Evolutionary conservation across 345 rosid species (phyloP), one percentile per base, ranked within the genome.

Genomic region (Brassica incana): DNA sequence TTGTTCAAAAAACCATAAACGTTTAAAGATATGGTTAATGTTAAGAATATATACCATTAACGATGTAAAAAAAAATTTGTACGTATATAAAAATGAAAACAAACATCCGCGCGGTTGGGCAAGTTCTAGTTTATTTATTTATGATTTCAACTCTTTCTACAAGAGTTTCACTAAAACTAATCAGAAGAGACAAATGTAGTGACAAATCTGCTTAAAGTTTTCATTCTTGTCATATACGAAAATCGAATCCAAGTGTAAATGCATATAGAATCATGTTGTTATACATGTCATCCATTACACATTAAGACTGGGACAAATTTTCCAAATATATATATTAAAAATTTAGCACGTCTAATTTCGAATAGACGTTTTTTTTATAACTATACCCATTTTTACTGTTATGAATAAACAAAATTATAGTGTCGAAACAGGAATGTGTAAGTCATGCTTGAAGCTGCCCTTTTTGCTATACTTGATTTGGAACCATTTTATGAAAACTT

Each of bases 251-350:
- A 40, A 40, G 73, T 66, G 72, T 58, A 50, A 29, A 29, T 29
- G 56, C 36, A 73, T 50, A 8, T 11, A 62, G 69, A 73, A 61
- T 73, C 68, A 79, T 68, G 71, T 48, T 68, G 78, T 62, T 50
- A 79, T 73, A 35, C 65, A 60, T 32, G 70, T 20, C 64, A 73
- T 68, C 75, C 71, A 74, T 61, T 74, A 79, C 65, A 50, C 70
- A 23, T 74, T 11, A 20, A 78, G 61, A 73, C 32, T 56, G 3
- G 61, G 60, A 65, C 36, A 50, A 64, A 52, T 0, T 0, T 35
- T 43, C 2, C 1, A 60, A 29, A 29, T 4, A 16, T 60, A 45
- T 1, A 6, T 18, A 12, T 3, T 0, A 27, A 29, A 60, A 61
- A 10, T 61, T 61, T n/a, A 23, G 15, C 67, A 16, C 73, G 58